Conservation (phyloP, 176 grass and related monocot genomes). For the Bolboschoenus planiculmis region DNA sequence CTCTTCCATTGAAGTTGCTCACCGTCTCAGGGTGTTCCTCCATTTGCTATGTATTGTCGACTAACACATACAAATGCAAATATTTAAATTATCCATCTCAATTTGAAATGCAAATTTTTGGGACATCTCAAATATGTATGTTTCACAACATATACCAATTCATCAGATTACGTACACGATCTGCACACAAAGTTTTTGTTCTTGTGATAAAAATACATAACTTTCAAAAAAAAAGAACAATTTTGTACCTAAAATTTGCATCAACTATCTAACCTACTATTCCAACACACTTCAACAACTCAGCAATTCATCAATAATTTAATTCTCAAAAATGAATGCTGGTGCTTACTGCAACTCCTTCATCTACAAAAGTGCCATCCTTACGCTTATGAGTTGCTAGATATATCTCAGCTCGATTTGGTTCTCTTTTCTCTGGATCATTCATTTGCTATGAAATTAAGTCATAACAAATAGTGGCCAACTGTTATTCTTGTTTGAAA, state of each 20-base stretch:
- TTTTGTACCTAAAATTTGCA: too few species aligned
- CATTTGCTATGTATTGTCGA: not conserved
- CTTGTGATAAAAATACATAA: not conserved
- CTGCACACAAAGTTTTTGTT: too few species aligned
- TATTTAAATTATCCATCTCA: not conserved
- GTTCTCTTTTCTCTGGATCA: constrained; percentile 12
- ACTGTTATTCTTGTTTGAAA: not conserved
- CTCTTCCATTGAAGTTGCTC: not conserved
- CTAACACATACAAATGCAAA: not conserved
- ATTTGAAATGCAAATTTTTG: not conserved
- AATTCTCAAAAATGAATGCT: not conserved
- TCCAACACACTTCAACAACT: too few species aligned
- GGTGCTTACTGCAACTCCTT: not conserved
- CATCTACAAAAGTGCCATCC: not conserved
- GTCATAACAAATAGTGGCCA: not conserved
- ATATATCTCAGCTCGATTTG: constrained; percentile 13
- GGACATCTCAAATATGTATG: too few species aligned
- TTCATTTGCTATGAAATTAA: constrained; percentile 16
- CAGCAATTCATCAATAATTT: too few species aligned
- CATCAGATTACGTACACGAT: too few species aligned
- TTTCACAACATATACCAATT: too few species aligned
- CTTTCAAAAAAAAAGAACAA: not conserved
- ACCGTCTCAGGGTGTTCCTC: not conserved
- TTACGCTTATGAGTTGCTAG: constrained; percentile 20
- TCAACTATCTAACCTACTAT: too few species aligned